These are phyloP conservation scores for Mesembryanthemum crystallinum DNA, from an alignment of 148 eudicot genomes.

Conservation along the genomic window DNA sequence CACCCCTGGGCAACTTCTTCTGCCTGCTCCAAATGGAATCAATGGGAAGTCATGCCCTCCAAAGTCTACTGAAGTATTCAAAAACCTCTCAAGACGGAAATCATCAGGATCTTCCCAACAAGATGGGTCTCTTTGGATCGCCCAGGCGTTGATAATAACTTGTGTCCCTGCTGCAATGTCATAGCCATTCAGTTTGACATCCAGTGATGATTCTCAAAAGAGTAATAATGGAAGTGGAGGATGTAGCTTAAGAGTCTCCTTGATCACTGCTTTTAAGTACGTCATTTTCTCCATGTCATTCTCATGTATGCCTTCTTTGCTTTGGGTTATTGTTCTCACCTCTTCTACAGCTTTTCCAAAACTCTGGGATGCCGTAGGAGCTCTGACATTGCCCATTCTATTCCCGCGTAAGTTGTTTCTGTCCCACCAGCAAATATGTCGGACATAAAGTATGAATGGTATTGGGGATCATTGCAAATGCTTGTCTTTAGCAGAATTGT, in stretches of 20 bases:
- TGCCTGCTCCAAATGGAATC: slow-evolving; percentile 41
- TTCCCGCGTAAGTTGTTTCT: slow-evolving; percentile 13
- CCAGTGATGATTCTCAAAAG: slow-evolving; percentile 20
- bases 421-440: slow-evolving; percentile 30
- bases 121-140: slow-evolving; percentile 33
- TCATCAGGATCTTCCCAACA: slow-evolving; percentile 33
- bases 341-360: slow-evolving; percentile 22
- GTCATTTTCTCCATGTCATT: slow-evolving; percentile 15
- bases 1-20: slow-evolving; percentile 37
- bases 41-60: slow-evolving; percentile 27
- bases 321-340: slow-evolving; percentile 10
- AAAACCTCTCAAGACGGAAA: slow-evolving; percentile 38
- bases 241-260: slow-evolving; percentile 28
- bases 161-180: slow-evolving; percentile 33
- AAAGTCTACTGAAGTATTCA: slow-evolving; percentile 17
- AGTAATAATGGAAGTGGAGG: slow-evolving; percentile 29
- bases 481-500: too few relatives aligned
- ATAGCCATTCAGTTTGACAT: slow-evolving; percentile 28
- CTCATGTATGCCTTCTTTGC: slow-evolving; percentile 15
- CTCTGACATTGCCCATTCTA: slow-evolving; percentile 34
- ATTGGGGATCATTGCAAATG: not conserved
- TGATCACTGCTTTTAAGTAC: slow-evolving; percentile 25
- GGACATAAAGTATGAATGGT: slow-evolving; percentile 2
- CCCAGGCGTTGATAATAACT: slow-evolving; percentile 33
- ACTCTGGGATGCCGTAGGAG: slow-evolving; percentile 22